Evolutionary conservation across 1,139 yeast species (phyloP).

Genomic region (Meyerozyma carpophila): DNA sequence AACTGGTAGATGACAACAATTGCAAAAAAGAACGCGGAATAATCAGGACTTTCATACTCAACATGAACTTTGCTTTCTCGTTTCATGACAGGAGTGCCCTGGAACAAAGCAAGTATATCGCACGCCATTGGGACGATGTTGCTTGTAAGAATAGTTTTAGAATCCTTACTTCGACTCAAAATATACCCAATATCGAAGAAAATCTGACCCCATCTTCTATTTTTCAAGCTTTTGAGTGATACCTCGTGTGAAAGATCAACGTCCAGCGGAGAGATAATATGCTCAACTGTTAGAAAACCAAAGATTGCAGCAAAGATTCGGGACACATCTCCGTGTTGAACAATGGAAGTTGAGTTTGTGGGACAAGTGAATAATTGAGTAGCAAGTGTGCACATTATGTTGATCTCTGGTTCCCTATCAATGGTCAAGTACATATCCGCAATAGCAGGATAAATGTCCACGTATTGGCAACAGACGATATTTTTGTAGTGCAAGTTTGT

Average conservation of each 20-base stretch:
- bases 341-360: slow-evolving; percentile 63
- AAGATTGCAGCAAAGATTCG: slow-evolving; percentile 63
- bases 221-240: slow-evolving; percentile 52
- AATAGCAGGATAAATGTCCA: slow-evolving; percentile 76
- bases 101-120: slow-evolving; percentile 66
- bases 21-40: slow-evolving; percentile 76
- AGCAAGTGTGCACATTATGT: slow-evolving; percentile 68
- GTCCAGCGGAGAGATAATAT: slow-evolving; percentile 44
- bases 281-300: slow-evolving; percentile 57
- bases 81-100: slow-evolving; percentile 70
- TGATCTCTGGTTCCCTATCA: slow-evolving; percentile 80
- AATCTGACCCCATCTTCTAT: slow-evolving; percentile 78
- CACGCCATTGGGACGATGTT: slow-evolving; percentile 47
- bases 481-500: slow-evolving; percentile 57
- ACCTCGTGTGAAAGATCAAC: slow-evolving; percentile 38
- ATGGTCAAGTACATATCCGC: slow-evolving; percentile 66
- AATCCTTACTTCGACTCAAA: slow-evolving; percentile 61
- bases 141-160: slow-evolving; percentile 29
- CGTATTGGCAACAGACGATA: slow-evolving; percentile 69
- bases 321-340: slow-evolving; percentile 65
- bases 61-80: slow-evolving; percentile 82
- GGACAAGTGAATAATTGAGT: slow-evolving; percentile 89
- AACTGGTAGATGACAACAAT: slow-evolving; percentile 65
- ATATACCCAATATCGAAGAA: slow-evolving; percentile 81
- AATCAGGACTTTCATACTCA: slow-evolving; percentile 85